Percentiles rank a stretch among this genome's conserved stretches.
phyloP scores from a whole-genome alignment of 805 yeast genomes.

The Candida ponderosae region DNA sequence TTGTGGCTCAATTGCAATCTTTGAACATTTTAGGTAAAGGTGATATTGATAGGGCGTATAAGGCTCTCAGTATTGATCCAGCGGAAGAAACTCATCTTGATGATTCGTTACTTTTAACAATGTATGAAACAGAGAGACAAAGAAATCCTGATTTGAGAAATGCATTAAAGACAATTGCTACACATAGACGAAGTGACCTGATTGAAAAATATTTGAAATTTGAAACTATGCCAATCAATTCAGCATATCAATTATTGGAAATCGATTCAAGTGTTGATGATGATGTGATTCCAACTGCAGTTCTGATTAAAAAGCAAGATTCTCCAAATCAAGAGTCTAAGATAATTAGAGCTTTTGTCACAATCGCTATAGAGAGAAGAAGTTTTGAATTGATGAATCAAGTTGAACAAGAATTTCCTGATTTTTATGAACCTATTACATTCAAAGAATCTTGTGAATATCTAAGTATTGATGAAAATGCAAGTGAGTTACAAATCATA shows the following conservation, averaged over 20 bases:
- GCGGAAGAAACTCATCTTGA: slow-evolving; percentile 12
- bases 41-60: slow-evolving; percentile 35
- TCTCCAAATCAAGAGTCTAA: slow-evolving; percentile 30
- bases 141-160: slow-evolving; percentile 25
- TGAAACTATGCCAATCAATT: slow-evolving; percentile 38
- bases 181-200: slow-evolving; percentile 26
- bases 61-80: slow-evolving; percentile 25
- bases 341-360: slow-evolving; percentile 47
- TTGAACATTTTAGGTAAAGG: slow-evolving; percentile 45
- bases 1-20: slow-evolving; percentile 38
- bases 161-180: slow-evolving; percentile 31
- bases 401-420: slow-evolving; percentile 30
- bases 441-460: slow-evolving; percentile 36
- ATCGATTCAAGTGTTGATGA: slow-evolving; percentile 48
- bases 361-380: slow-evolving; percentile 52
- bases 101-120: slow-evolving; percentile 23
- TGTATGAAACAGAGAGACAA: slow-evolving; percentile 23
- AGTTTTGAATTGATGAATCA: slow-evolving; percentile 51
- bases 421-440: slow-evolving; percentile 18
- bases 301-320: slow-evolving; percentile 55
- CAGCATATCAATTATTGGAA: slow-evolving; percentile 47
- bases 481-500: slow-evolving; percentile 51
- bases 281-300: slow-evolving; percentile 71
- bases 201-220: slow-evolving; percentile 32
- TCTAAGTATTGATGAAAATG: slow-evolving; percentile 41